Evolutionary conservation across 768 basidiomycete species (phyloP).

Genomic region (Termitomyces titanicus): DNA sequence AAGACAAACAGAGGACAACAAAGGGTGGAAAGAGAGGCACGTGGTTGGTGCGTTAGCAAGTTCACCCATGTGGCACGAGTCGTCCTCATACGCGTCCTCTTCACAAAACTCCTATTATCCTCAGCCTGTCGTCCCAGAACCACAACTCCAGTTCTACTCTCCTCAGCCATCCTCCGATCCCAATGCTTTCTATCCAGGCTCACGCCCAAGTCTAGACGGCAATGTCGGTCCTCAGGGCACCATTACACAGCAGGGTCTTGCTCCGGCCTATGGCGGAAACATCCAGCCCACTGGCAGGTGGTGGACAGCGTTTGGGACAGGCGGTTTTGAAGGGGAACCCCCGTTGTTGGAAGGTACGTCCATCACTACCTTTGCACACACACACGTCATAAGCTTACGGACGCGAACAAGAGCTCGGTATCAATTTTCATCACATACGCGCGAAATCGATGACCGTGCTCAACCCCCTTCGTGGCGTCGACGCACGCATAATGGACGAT

Average conservation of each 20-base stretch:
- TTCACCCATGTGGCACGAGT: constrained; percentile 72
- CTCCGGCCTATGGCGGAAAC: constrained; percentile 60
- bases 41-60: constrained; percentile 20
- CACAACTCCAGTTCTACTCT: constrained; percentile 76
- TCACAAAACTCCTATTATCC: constrained; percentile 60
- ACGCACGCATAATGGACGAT: constrained; percentile 97
- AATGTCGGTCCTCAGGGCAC: constrained; percentile 54
- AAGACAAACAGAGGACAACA: constrained; percentile 29
- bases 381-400: neutral
- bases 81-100: constrained; percentile 57
- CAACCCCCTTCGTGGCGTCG: constrained; percentile 81
- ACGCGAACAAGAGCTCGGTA: constrained; percentile 77
- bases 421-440: constrained; percentile 95
- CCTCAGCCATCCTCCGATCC: constrained; percentile 45
- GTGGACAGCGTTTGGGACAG: constrained; percentile 97
- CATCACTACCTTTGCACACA: neutral
- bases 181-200: constrained; percentile 61
- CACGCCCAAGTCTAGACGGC: constrained; percentile 76
- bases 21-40: constrained; percentile 19
- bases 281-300: constrained; percentile 75
- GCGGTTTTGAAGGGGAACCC: constrained; percentile 93
- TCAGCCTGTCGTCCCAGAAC: constrained; percentile 45
- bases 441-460: constrained; percentile 93
- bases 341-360: constrained; percentile 87
- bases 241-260: constrained; percentile 41